Percentiles rank a stretch among this genome's conserved stretches.
Evolutionary conservation across 2,329 filamentous ascomycete genomes (phyloP).

Genomic region (Xylaria sp.): DNA sequence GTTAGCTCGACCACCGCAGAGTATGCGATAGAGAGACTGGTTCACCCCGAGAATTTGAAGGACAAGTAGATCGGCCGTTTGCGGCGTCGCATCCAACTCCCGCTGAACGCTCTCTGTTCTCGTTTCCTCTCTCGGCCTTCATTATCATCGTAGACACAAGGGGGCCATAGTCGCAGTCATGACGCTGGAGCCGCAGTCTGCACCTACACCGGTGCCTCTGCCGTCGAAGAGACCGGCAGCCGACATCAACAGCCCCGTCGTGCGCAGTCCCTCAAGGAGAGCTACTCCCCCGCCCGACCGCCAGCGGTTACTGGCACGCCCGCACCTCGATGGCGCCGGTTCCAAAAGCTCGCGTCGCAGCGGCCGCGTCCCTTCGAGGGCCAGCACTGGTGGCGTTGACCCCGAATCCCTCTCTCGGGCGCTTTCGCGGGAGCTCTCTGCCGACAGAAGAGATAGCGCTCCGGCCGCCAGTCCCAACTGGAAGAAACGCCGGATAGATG

Average conservation of each 20-base stretch:
- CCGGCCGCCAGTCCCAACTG: slow-evolving; percentile 66
- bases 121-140: neutral
- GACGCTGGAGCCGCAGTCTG: slow-evolving; percentile 51
- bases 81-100: slow-evolving; percentile 30
- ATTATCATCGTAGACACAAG: neutral
- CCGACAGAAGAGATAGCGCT: slow-evolving; percentile 63
- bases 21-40: slow-evolving; percentile 44
- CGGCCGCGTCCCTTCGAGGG: slow-evolving; percentile 52
- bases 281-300: slow-evolving; percentile 60
- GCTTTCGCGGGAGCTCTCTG: slow-evolving; percentile 63
- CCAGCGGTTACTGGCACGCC: slow-evolving; percentile 56
- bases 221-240: slow-evolving; percentile 49
- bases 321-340: slow-evolving; percentile 53
- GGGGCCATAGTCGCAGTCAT: slow-evolving; percentile 44
- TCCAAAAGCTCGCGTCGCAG: slow-evolving; percentile 52
- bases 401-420: slow-evolving; percentile 63
- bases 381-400: slow-evolving; percentile 57
- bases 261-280: slow-evolving; percentile 53
- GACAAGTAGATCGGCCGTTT: slow-evolving; percentile 34
- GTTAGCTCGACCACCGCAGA: slow-evolving; percentile 30
- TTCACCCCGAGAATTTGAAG: slow-evolving; percentile 32
- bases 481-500: slow-evolving; percentile 70
- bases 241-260: slow-evolving; percentile 52
- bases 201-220: slow-evolving; percentile 42
- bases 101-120: slow-evolving; percentile 13